Conservation (phyloP, 768 basidiomycete species). For the Boletus rufocinnamomeus region DNA sequence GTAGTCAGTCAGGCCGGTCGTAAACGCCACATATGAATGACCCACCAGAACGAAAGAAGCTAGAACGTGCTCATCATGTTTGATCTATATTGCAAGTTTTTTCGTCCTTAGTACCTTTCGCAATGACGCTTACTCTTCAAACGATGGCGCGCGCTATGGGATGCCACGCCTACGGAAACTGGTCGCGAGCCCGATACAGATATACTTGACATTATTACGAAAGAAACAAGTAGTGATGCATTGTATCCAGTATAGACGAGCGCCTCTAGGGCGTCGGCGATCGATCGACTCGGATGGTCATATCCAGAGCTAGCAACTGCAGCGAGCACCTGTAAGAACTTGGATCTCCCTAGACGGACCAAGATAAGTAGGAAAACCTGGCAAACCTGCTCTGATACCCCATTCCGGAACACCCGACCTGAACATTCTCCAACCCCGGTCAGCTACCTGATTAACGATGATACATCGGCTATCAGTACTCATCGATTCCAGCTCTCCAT, state of each 20-base stretch:
- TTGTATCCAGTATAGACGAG: too few relatives aligned
- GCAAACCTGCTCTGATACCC: too few relatives aligned
- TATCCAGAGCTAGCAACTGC: too few relatives aligned
- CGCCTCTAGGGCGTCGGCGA: too few relatives aligned
- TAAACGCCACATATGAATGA: not conserved
- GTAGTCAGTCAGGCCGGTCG: not conserved
- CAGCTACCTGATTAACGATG: too few relatives aligned
- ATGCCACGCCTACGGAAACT: not conserved
- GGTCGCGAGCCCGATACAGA: not conserved
- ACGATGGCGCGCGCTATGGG: not conserved
- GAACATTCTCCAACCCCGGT: too few relatives aligned
- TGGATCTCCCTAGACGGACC: too few relatives aligned
- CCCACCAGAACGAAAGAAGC: not conserved
- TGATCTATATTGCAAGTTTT: not conserved
- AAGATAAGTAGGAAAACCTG: too few relatives aligned
- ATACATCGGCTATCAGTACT: not conserved
- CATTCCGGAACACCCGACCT: too few relatives aligned
- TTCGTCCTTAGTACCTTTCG: not conserved
- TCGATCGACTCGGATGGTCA: too few relatives aligned
- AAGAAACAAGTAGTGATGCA: too few relatives aligned
- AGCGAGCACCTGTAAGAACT: too few relatives aligned
- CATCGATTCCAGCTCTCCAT: not conserved
- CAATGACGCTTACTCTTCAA: not conserved
- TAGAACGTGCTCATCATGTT: not conserved
- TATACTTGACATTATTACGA: not conserved